Conservation (phyloP, 148 eudicot species). For the Silene conica region DNA sequence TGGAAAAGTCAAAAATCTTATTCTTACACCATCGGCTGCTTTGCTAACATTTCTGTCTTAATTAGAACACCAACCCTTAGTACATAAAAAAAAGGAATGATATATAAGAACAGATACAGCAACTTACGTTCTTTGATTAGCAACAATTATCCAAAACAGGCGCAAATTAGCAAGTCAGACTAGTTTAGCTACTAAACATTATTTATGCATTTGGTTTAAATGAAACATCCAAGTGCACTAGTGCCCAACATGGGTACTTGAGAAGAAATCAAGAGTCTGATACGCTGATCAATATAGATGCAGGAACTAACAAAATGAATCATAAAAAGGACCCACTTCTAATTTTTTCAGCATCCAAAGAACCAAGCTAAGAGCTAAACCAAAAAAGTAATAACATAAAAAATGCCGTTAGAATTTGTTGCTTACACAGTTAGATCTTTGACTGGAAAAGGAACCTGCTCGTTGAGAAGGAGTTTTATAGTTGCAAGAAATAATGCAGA, state of each 20-base stretch:
- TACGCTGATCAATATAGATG: not conserved
- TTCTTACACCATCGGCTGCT: not conserved
- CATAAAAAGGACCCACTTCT: not conserved
- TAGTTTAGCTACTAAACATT: not conserved
- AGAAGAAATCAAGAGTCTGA: not conserved
- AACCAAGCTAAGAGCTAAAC: not conserved
- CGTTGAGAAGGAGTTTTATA: slow-evolving; percentile 69
- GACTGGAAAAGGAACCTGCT: slow-evolving; percentile 75
- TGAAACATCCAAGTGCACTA: not conserved
- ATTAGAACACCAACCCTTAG: not conserved
- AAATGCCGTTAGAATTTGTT: slow-evolving; percentile 12
- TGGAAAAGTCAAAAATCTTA: not conserved
- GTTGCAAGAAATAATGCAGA: slow-evolving; percentile 60
- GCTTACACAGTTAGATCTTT: slow-evolving; percentile 63
- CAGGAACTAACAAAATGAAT: not conserved
- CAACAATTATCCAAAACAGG: not conserved
- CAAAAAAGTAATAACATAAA: slow-evolving; percentile 4
- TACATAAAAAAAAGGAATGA: not conserved
- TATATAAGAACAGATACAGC: not conserved
- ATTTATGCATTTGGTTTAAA: not conserved
- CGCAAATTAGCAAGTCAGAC: not conserved
- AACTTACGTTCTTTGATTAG: not conserved
- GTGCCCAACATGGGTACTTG: slow-evolving; percentile 3
- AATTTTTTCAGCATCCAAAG: not conserved
- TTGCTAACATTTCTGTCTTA: not conserved